These are phyloP conservation scores for Plasmodium adleri DNA, from an alignment of 169 alveolate genomes.

Conservation along the genomic window DNA sequence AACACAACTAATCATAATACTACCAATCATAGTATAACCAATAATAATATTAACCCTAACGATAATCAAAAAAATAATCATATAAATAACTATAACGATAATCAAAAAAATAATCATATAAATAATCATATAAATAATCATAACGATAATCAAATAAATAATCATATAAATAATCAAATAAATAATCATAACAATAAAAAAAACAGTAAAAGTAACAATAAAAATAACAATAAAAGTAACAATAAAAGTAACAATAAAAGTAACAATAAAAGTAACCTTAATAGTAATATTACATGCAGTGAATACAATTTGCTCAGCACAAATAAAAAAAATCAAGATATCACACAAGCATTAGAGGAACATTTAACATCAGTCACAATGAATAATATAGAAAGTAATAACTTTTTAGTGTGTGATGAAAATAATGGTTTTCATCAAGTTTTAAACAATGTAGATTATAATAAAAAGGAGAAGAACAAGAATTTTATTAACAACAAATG, in stretches of 20 bases:
- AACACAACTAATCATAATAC: background rate
- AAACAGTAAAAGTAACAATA: no score
- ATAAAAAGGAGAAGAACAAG: conserved; percentile 20
- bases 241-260: no score
- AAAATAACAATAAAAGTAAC: no score
- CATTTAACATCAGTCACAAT: conserved; percentile 14
- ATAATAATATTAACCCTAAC: background rate
- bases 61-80: background rate
- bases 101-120: no score
- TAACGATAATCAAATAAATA: no score
- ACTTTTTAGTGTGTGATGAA: conserved; percentile 39
- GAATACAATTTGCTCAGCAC: background rate
- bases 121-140: no score
- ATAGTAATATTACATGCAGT: background rate
- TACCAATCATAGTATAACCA: background rate
- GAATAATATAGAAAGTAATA: conserved; percentile 55
- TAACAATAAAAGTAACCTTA: no score
- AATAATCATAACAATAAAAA: no score
- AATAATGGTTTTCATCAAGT: conserved; percentile 8
- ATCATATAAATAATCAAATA: no score
- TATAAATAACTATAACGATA: background rate
- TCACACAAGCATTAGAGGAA: conserved; percentile 19
- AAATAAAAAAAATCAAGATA: conserved; percentile 1
- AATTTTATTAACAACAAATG: conserved; percentile 3
- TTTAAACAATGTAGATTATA: conserved; percentile 14